A percentile compares a stretch with the other conserved stretches of the same genome.
These are phyloP conservation scores for Echinochloa phyllopogon DNA, from an alignment of 176 grass and related monocot genomes.

Conservation along the genomic window DNA sequence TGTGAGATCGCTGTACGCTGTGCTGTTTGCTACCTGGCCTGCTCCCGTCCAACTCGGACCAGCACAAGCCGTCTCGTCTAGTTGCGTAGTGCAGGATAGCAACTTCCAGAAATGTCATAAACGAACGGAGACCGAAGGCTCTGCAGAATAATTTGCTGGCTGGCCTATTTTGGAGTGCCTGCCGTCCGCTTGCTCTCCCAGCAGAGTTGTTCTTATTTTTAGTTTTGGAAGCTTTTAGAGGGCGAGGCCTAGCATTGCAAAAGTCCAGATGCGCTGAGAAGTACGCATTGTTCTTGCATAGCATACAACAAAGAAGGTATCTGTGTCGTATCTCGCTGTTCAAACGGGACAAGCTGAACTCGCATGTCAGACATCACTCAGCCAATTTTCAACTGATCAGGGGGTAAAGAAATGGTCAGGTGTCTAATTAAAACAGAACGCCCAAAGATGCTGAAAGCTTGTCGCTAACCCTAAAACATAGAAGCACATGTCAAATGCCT, in stretches of 20 bases:
- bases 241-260: constrained; percentile 22
- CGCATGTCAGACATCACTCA: constrained; percentile 16
- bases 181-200: constrained; percentile 39
- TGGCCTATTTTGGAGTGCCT: constrained; percentile 40
- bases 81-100: constrained; percentile 40
- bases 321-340: constrained; percentile 22
- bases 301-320: constrained; percentile 34
- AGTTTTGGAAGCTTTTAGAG: constrained; percentile 35
- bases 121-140: constrained; percentile 27
- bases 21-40: constrained; percentile 23
- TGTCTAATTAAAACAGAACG: not conserved
- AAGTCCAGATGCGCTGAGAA: constrained; percentile 30
- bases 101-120: constrained; percentile 43
- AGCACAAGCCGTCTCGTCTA: constrained; percentile 35
- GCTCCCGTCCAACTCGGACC: constrained; percentile 17
- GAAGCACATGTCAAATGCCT: not conserved
- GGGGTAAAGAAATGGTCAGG: not conserved
- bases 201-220: not conserved
- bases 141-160: constrained; percentile 30
- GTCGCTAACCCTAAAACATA: not conserved
- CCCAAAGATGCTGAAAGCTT: not conserved
- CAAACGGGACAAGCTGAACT: constrained; percentile 28
- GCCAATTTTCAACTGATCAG: not conserved
- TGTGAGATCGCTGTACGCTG: constrained; percentile 37
- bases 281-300: constrained; percentile 19